Evolutionary conservation across 306 rosid genomes (phyloP).

Genomic region (Cicer arietinum): DNA sequence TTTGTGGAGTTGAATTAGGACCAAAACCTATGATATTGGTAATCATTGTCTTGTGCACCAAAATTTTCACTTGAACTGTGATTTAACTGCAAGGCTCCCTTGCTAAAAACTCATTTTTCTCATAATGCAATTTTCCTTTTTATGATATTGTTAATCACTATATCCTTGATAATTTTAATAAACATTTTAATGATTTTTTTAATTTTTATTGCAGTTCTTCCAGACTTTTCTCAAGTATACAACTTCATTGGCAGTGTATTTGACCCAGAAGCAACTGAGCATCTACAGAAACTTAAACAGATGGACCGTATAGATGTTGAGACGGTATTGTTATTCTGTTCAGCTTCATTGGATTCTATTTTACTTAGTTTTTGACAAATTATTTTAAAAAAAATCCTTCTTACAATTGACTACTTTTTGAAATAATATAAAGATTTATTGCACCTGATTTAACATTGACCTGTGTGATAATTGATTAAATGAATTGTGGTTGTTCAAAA

Average conservation of each 20-base stretch:
- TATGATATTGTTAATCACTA: background rate
- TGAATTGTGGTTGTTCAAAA: background rate
- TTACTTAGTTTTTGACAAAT: conserved; percentile 26
- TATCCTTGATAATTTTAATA: background rate
- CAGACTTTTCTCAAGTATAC: conserved; percentile 89
- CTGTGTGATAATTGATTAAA: conserved; percentile 10
- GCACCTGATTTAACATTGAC: conserved; percentile 18
- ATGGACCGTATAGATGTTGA: conserved; percentile 96
- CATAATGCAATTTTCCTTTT: background rate
- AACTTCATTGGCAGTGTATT: conserved; percentile 93
- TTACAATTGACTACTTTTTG: background rate
- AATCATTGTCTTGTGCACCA: background rate
- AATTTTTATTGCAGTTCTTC: conserved; percentile 75
- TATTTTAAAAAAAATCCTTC: conserved; percentile 7
- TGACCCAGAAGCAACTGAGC: conserved; percentile 76
- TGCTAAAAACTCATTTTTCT: background rate
- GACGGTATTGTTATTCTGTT: conserved; percentile 63
- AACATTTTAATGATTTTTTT: background rate
- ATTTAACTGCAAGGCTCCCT: background rate
- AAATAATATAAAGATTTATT: conserved; percentile 24
- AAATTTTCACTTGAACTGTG: conserved; percentile 13
- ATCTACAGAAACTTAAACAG: conserved; percentile 75
- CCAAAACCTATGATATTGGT: background rate
- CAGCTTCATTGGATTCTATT: conserved; percentile 14
- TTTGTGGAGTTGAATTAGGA: background rate